Evolutionary conservation across 768 basidiomycete genomes (phyloP).

Genomic region (Trametes punicea): DNA sequence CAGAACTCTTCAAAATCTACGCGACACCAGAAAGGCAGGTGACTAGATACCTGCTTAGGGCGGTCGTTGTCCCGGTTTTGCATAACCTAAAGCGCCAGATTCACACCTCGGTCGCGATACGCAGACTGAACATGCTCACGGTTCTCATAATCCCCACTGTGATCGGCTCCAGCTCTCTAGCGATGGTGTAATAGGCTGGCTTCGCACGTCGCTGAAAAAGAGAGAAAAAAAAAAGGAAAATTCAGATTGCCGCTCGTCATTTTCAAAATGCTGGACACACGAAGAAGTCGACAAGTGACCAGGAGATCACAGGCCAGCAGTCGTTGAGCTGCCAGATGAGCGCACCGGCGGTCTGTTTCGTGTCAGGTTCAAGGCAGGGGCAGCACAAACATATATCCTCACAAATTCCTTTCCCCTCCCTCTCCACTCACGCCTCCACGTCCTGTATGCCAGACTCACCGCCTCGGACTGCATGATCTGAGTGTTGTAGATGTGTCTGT

Average conservation of each 20-base stretch:
- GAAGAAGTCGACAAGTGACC: conserved; percentile 92
- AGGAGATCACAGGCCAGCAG: conserved; percentile 91
- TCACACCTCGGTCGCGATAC: background rate
- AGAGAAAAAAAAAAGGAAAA: too few species aligned
- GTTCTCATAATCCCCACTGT: conserved; percentile 40
- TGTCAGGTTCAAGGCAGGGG: conserved; percentile 14
- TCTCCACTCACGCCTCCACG: conserved; percentile 88
- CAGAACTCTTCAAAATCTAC: background rate
- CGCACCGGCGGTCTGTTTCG: conserved; percentile 65
- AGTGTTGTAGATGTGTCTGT: conserved; percentile 85
- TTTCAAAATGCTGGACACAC: conserved; percentile 1
- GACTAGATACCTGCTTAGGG: conserved; percentile 29
- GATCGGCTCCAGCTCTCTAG: conserved; percentile 39
- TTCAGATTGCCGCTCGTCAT: background rate
- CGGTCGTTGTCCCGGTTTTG: conserved; percentile 31
- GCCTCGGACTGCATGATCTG: conserved; percentile 95
- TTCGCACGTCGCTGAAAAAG: conserved; percentile 47
- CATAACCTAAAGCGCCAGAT: background rate
- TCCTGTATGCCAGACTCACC: conserved; percentile 79
- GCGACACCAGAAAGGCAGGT: background rate
- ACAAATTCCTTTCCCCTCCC: conserved; percentile 75
- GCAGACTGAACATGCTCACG: conserved; percentile 15
- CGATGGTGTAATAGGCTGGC: conserved; percentile 39
- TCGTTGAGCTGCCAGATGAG: conserved; percentile 91
- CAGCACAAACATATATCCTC: conserved; percentile 54